Evolutionary conservation across 139 green algal species (phyloP).

Genomic region (Deuterostichococcus epilithicus): DNA sequence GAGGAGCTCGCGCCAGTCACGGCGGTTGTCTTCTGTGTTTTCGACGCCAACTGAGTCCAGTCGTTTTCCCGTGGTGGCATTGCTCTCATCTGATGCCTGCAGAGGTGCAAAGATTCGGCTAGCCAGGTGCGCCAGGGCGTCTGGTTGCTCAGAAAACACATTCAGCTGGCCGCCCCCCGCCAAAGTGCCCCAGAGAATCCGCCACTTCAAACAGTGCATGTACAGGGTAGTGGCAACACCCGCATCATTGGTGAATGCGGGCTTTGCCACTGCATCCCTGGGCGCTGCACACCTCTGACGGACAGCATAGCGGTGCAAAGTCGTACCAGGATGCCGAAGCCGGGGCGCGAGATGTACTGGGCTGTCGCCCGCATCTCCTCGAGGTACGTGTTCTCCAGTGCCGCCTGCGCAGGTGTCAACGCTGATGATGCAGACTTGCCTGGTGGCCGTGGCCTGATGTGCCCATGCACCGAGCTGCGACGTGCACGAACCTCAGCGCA

Average conservation of each 20-base stretch:
- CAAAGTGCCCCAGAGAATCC: not conserved
- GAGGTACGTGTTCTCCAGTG: conserved; percentile 50
- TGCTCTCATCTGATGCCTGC: conserved; percentile 79
- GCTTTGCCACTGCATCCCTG: too few relatives aligned
- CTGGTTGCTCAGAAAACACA: not conserved
- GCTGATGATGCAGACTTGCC: too few relatives aligned
- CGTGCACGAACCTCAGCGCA: too few relatives aligned
- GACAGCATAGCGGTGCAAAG: too few relatives aligned
- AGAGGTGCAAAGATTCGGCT: conserved; percentile 20
- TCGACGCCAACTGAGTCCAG: conserved; percentile 76
- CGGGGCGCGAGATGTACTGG: conserved; percentile 59
- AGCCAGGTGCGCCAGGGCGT: too few relatives aligned
- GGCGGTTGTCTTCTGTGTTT: conserved; percentile 81
- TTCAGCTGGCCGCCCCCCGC: not conserved
- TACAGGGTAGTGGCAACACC: too few relatives aligned
- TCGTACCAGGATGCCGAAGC: conserved; percentile 21
- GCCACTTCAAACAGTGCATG: not conserved
- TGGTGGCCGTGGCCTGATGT: too few relatives aligned
- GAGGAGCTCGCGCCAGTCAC: conserved; percentile 77
- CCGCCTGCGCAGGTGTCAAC: not conserved
- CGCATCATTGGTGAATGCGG: too few relatives aligned
- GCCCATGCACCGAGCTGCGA: too few relatives aligned
- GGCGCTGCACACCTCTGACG: too few relatives aligned
- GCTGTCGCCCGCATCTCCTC: conserved; percentile 70
- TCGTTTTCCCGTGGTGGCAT: conserved; percentile 83